Percentiles rank a stretch among this genome's conserved stretches.
phyloP scores from a whole-genome alignment of 306 rosid species.

The Medicago lupulina region DNA sequence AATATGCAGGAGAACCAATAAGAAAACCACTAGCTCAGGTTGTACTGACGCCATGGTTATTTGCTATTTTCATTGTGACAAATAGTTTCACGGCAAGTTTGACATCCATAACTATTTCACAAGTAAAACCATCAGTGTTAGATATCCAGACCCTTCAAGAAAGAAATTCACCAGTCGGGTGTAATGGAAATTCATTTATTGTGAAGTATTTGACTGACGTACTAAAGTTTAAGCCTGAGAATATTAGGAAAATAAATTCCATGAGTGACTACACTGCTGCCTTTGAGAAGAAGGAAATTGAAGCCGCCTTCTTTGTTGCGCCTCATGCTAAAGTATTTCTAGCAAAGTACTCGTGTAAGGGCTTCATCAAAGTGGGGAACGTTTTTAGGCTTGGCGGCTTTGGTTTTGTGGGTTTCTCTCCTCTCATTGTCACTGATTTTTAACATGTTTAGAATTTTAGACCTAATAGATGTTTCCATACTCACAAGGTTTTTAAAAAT shows the following conservation, averaged over 20 bases:
- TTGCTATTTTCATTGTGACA: constrained; percentile 53
- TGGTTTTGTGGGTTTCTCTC: constrained; percentile 58
- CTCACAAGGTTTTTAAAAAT: background rate
- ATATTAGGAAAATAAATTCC: constrained; percentile 45
- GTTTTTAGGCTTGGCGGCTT: constrained; percentile 60
- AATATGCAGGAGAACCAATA: constrained; percentile 54
- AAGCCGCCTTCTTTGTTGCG: constrained; percentile 65
- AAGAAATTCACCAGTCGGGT: constrained; percentile 57
- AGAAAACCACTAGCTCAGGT: constrained; percentile 52
- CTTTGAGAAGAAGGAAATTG: constrained; percentile 53
- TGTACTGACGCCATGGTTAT: constrained; percentile 70
- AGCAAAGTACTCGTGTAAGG: constrained; percentile 58
- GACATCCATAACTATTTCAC: constrained; percentile 59
- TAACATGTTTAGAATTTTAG: constrained; percentile 20
- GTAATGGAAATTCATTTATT: constrained; percentile 61
- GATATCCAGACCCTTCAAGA: constrained; percentile 52
- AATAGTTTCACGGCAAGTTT: constrained; percentile 68
- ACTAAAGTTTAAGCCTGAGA: constrained; percentile 44
- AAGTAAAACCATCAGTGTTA: constrained; percentile 54
- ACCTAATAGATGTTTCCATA: background rate
- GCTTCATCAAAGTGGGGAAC: constrained; percentile 47
- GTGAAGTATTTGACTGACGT: constrained; percentile 45
- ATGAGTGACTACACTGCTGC: constrained; percentile 58
- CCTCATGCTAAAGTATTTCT: constrained; percentile 78
- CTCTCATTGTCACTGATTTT: constrained; percentile 6